These are phyloP conservation scores for Penicillium paxilli DNA, from an alignment of 495 filamentous ascomycete genomes.

Conservation along the genomic window DNA sequence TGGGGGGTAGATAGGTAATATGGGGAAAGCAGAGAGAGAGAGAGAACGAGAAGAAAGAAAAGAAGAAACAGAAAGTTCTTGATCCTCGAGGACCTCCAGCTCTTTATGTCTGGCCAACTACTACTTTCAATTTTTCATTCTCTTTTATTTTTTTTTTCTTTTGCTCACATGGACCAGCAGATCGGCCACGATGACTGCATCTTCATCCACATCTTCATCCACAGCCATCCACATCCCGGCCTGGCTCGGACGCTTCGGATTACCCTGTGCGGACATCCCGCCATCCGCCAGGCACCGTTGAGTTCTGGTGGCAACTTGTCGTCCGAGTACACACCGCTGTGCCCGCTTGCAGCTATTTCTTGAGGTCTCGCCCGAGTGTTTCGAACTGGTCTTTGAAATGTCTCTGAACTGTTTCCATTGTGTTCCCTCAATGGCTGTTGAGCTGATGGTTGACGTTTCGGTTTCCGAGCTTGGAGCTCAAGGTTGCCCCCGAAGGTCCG, in stretches of 20 bases:
- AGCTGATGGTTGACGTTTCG: background rate
- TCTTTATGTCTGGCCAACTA: background rate
- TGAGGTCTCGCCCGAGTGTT: background rate
- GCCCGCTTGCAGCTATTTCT: background rate
- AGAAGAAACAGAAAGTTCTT: background rate
- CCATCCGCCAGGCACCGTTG: background rate
- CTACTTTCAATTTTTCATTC: background rate
- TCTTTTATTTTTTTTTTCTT: slow-evolving; percentile 3
- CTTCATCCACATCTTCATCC: background rate
- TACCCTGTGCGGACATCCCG: slow-evolving; percentile 4
- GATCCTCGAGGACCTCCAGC: background rate
- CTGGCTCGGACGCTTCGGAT: background rate
- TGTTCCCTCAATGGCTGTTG: background rate
- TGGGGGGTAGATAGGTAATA: too few species aligned
- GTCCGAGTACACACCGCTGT: slow-evolving; percentile 3
- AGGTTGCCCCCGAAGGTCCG: background rate
- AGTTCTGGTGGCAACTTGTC: background rate
- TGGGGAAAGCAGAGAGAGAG: background rate
- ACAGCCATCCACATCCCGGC: background rate
- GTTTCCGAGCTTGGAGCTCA: background rate
- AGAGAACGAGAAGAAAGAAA: background rate
- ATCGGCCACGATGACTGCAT: slow-evolving; percentile 1
- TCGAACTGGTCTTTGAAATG: background rate
- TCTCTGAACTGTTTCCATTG: background rate
- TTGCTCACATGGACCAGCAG: slow-evolving; percentile 13